Percentiles rank a stretch among this genome's conserved stretches.
phyloP scores from a whole-genome alignment of 2,329 filamentous ascomycete species.

The Beauveria sp. region DNA sequence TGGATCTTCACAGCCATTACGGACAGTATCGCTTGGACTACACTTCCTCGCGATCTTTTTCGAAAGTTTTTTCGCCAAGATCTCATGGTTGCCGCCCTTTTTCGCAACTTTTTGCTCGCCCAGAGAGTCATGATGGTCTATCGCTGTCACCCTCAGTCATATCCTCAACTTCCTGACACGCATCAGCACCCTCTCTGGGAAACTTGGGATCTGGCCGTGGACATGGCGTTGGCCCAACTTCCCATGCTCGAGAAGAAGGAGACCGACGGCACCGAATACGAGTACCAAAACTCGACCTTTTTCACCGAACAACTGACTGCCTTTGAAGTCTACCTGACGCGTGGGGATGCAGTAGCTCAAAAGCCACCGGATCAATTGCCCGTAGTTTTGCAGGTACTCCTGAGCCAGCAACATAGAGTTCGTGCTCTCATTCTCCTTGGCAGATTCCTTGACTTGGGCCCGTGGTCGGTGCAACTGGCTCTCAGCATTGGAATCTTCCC shows the following conservation, averaged over 20 bases:
- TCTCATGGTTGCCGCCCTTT: slow-evolving; percentile 96
- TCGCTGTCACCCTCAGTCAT: slow-evolving; percentile 89
- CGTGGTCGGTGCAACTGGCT: slow-evolving; percentile 97
- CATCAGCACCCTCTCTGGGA: slow-evolving; percentile 93
- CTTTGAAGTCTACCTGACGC: slow-evolving; percentile 88
- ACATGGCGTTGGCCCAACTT: slow-evolving; percentile 86
- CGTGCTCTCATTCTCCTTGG: slow-evolving; percentile 85
- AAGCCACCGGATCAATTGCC: slow-evolving; percentile 90
- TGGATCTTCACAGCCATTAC: slow-evolving; percentile 99
- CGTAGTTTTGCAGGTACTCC: slow-evolving; percentile 87
- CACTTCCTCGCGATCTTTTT: slow-evolving; percentile 79
- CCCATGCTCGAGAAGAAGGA: slow-evolving; percentile 76
- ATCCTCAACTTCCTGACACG: slow-evolving; percentile 85
- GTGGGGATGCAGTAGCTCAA: slow-evolving; percentile 71
- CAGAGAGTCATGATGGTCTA: slow-evolving; percentile 96
- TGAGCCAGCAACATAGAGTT: slow-evolving; percentile 91
- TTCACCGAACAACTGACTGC: slow-evolving; percentile 96
- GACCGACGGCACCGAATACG: slow-evolving; percentile 66
- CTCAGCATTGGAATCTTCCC: slow-evolving; percentile 98
- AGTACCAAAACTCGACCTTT: slow-evolving; percentile 91
- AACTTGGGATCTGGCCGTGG: slow-evolving; percentile 95
- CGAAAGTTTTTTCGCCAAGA: slow-evolving; percentile 97
- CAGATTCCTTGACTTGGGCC: slow-evolving; percentile 88
- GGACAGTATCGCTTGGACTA: slow-evolving; percentile 98
- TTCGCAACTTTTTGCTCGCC: slow-evolving; percentile 89